Base-by-base conservation (phyloP, 139 green algal genomes). In the Micractinium sp. region DNA sequence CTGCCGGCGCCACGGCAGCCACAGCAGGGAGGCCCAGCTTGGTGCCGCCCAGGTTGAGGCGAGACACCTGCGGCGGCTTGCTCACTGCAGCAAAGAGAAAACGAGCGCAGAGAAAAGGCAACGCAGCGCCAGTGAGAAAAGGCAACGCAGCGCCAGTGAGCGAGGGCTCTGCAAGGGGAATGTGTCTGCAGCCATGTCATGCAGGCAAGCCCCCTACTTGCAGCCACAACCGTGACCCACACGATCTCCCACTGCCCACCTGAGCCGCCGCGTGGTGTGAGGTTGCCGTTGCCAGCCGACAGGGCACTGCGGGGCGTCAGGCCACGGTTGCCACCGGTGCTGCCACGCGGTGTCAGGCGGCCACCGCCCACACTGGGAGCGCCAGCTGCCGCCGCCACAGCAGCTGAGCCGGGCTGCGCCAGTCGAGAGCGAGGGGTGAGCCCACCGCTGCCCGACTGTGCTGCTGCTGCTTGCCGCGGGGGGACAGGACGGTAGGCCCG, bases 21-120 rank as follows among this genome's bases (percentile, higher is more conserved):
- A 56, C 9, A 9, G 7, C 47, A 9, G 47, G 7, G 29, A 16
- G 14, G 71, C 71, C 31, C 29, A 22, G 20, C 35, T 41, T 27
- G 78, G 41, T 66, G 83, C 82, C 61, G 71, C 85, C 61, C 35
- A 89, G 85, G 85, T 84, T 84, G 31, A 89, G 85, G 35, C 85
- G 74, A 0, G 85, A 89, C 25, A 89, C 74, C 36, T 79, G 56
- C 2, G 73, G 29, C 3, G 85, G 74, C 27, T 29, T 29, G 67
- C 67, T 23, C 39, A 41, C 83, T 88, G 83, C 83, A 60, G 35
- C 33, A 80, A 80, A n/a, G 1, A 29, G 73, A 33, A 19, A 39
- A 33, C 31, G 13, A 41, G 31, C 13, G 1, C 69, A 76, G 27
- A 29, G 20, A 25, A 15, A 15, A 36, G 69, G 27, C 29, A 36